These are phyloP conservation scores for Protomyces macrosporus DNA, from an alignment of 1,139 yeast species.

Conservation along the genomic window DNA sequence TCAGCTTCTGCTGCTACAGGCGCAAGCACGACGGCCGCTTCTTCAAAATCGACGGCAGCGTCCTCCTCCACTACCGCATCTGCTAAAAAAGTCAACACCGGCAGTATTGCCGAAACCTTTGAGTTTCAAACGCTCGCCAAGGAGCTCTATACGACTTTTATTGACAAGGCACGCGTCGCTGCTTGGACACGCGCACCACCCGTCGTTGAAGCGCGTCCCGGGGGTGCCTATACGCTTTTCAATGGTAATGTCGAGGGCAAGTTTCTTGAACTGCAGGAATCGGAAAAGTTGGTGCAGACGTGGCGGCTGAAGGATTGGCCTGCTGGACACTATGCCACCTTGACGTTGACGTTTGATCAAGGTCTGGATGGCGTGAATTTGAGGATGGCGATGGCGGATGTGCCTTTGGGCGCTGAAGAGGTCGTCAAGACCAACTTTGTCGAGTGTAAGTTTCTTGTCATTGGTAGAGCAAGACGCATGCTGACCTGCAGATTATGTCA, in stretches of 20 bases:
- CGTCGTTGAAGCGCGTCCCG: conserved; percentile 54
- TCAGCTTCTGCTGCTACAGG: not conserved
- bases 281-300: conserved; percentile 57
- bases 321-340: conserved; percentile 65
- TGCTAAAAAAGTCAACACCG: conserved; percentile 36
- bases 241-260: conserved; percentile 85
- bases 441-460: conserved; percentile 53
- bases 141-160: conserved; percentile 68
- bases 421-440: conserved; percentile 78
- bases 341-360: conserved; percentile 62
- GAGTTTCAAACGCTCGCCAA: conserved; percentile 82
- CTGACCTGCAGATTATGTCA: conserved; percentile 8
- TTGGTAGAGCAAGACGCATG: conserved; percentile 56
- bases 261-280: conserved; percentile 54
- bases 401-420: conserved; percentile 96
- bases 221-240: conserved; percentile 63
- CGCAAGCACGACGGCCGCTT: conserved; percentile 3
- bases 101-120: conserved; percentile 71
- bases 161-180: conserved; percentile 68
- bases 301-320: conserved; percentile 95
- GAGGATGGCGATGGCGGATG: conserved; percentile 77
- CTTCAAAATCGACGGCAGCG: conserved; percentile 27
- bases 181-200: conserved; percentile 89
- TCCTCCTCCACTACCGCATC: conserved; percentile 9
- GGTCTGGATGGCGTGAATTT: conserved; percentile 77